Base-by-base conservation (phyloP, 352 stramenopile species). In the Pilasporangium apinafurcum region DNA sequence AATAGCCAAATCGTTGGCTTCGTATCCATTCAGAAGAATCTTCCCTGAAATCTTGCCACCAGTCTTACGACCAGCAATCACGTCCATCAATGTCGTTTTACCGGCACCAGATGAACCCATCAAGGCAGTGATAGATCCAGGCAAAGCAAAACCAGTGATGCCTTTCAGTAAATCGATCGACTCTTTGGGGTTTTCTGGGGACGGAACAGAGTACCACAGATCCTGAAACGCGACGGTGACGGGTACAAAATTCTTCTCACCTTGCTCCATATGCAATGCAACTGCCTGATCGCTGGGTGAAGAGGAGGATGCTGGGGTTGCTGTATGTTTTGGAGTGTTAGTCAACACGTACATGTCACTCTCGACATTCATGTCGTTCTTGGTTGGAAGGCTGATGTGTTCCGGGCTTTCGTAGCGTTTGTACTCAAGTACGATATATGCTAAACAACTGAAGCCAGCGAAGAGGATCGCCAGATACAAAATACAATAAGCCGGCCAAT, bases 11-110 rank as follows among this genome's bases (percentile, higher is more conserved):
- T 39, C 35, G 5, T 14, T 49, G 57, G 89, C 82, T 2, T 48
- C 33, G 37, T 76, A 67, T 27, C 86, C 85, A 57, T 95, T 95
- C 8, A 96, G 28, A 8, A 59, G 44, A 41, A 96, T 68, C 9
- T 86, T 40, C 14, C 86, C 83, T 28, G 39, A 62, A 31, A 92
- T 69, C 8, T 25, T 59, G n/a, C 85, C 85, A 17, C 59, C 65
- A 9, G 59, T 79, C 53, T 96, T 96, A 39, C 86, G 62, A 20
- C 88, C 53, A 1, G 86, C 75, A 29, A 97, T 79, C 0, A 96
- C 83, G 63, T 97, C 84, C 38, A 93, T 75, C 9, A 96, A 56
- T 2, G 86, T 96, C 7, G 83, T 93, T 53, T 96, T 94, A 1
- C 84, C 81, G 18, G 72, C 64, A 21, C 69, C 67, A 4, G 42